phyloP scores from a whole-genome alignment of 2,329 filamentous ascomycete genomes.

The Colletotrichum lini region DNA sequence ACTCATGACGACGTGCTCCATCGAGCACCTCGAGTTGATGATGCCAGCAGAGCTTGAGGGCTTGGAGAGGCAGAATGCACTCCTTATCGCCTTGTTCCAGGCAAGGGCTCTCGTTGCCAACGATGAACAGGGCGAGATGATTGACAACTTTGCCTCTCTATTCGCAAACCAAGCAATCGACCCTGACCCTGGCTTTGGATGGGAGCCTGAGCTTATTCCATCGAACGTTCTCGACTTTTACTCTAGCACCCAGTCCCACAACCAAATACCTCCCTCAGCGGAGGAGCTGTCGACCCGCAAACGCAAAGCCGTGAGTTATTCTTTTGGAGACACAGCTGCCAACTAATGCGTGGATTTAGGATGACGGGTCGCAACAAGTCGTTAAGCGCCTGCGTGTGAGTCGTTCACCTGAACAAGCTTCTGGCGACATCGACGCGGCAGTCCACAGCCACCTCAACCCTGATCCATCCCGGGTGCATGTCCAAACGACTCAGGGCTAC shows the following conservation, averaged over 20 bases:
- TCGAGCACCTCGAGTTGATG: constrained; percentile 69
- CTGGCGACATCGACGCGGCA: constrained; percentile 26
- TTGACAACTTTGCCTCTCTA: constrained; percentile 59
- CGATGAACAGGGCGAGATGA: constrained; percentile 47
- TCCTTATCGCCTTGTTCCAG: constrained; percentile 53
- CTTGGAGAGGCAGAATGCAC: constrained; percentile 64
- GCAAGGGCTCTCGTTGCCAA: constrained; percentile 47
- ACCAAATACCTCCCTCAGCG: constrained; percentile 23
- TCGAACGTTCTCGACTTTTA: constrained; percentile 65
- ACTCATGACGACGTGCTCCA: constrained; percentile 65
- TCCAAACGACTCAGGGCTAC: constrained; percentile 39
- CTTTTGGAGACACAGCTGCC: background rate
- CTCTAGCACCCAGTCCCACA: constrained; percentile 53
- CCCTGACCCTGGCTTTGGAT: constrained; percentile 57
- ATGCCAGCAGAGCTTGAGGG: constrained; percentile 56
- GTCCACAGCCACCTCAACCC: constrained; percentile 34
- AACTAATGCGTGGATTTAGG: constrained; percentile 11
- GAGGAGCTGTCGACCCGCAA: constrained; percentile 37
- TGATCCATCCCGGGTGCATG: constrained; percentile 23
- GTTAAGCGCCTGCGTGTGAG: constrained; percentile 35
- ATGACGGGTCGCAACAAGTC: constrained; percentile 20
- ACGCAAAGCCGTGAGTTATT: constrained; percentile 35
- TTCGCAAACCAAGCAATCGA: constrained; percentile 64
- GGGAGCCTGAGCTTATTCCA: constrained; percentile 64
- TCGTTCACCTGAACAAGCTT: constrained; percentile 16